Evolutionary conservation across 208 protist genomes (phyloP), one percentile per base, ranked within the genome.

Genomic region (Giardia muris): DNA sequence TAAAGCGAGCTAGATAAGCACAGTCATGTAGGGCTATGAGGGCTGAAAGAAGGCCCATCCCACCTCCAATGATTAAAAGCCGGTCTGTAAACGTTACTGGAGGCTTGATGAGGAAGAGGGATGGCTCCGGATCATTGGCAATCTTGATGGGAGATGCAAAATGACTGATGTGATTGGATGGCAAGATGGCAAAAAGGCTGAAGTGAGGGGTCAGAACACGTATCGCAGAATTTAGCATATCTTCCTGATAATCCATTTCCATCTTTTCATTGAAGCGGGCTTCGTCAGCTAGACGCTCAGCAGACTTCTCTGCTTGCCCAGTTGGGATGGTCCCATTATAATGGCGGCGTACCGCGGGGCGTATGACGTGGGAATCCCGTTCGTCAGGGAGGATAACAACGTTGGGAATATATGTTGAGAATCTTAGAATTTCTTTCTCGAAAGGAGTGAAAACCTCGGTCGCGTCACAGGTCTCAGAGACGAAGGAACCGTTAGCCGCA

Each of bases 401-500:
- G n/a, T 0, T 19, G 2, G n/a, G 43, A 22, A 90, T 45, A n/a
- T 90, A 90, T 47, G n/a, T 45, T n/a, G 87, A 90, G 0, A 46
- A 4, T 90, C 87, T 90, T 22, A 90, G 48, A 43, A 90, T 4
- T 0, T 90, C 87, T 46, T 90, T 90, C 45, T 90, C 87, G n/a
- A 90, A 90, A 4, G 2, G n/a, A 90, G 87, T 90, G n/a, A 90
- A 47, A 90, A 90, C 48, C 1, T 0, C 2, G 2, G 46, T 2
- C n/a, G 87, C 19, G 45, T 90, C 87, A 45, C 43, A 3, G 42
- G 46, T 46, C 1, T 43, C 2, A 0, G 1, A 1, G 0, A 48
- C n/a, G 45, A 90, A 90, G 45, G 30, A 39, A 76, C 57, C 57
- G 4, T 4, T 4, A 10, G n/a, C 86, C 4, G n/a, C 3, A 4